These are phyloP conservation scores for Chaetomiaceae sp. DNA, from an alignment of 2,329 filamentous ascomycete genomes.

Conservation along the genomic window DNA sequence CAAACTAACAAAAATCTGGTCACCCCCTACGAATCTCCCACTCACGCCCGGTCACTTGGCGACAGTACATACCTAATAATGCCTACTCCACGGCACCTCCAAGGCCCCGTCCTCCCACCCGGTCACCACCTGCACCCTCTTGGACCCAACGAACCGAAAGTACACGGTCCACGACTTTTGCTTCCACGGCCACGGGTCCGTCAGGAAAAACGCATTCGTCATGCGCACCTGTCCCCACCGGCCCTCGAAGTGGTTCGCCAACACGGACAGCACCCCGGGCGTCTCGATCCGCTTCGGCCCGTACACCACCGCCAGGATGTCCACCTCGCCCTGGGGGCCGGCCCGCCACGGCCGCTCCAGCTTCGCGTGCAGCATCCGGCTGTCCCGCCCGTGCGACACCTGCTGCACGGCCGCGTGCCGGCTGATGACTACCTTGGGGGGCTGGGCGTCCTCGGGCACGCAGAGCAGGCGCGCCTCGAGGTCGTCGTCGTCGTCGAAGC, in stretches of 20 bases:
- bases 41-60: too few species aligned
- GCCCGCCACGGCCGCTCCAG: slow-evolving; percentile 14
- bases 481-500: slow-evolving; percentile 17
- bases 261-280: slow-evolving; percentile 19
- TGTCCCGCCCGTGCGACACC: slow-evolving; percentile 15
- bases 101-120: slow-evolving; percentile 31
- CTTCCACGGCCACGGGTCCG: slow-evolving; percentile 24
- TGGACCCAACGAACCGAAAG: slow-evolving; percentile 19
- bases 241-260: slow-evolving; percentile 24
- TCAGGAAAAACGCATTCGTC: slow-evolving; percentile 25
- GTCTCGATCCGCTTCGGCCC: slow-evolving; percentile 22
- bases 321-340: slow-evolving; percentile 18
- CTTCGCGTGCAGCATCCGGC: background rate
- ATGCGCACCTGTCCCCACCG: slow-evolving; percentile 24
- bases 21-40: too few species aligned
- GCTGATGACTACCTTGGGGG: slow-evolving; percentile 14
- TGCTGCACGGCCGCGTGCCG: slow-evolving; percentile 19
- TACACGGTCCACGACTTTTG: slow-evolving; percentile 25
- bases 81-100: slow-evolving; percentile 23
- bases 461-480: slow-evolving; percentile 19
- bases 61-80: too few species aligned
- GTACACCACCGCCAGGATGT: slow-evolving; percentile 23
- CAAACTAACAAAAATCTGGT: too few species aligned
- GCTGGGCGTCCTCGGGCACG: slow-evolving; percentile 20
- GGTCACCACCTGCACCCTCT: slow-evolving; percentile 27